These are phyloP conservation scores for Prunus davidiana DNA, from an alignment of 306 rosid genomes.

Conservation along the genomic window DNA sequence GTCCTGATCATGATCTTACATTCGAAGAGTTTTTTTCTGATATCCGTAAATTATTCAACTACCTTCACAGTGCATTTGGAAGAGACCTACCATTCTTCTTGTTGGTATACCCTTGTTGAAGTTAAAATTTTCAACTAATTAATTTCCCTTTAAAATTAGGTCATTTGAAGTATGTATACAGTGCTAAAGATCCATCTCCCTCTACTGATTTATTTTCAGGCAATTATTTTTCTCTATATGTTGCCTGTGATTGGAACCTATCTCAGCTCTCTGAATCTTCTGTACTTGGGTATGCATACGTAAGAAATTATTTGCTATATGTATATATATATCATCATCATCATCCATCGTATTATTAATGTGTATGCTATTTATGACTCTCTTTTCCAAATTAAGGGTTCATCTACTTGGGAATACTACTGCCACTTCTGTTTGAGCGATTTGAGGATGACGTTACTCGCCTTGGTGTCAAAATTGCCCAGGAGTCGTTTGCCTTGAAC, in stretches of 20 bases:
- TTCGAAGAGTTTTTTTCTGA: conserved; percentile 46
- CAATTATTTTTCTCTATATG: conserved; percentile 47
- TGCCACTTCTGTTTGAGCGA: conserved; percentile 66
- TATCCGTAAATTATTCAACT: conserved; percentile 47
- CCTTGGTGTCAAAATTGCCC: conserved; percentile 29
- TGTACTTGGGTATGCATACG: conserved; percentile 52
- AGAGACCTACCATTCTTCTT: conserved; percentile 58
- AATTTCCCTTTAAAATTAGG: too few relatives aligned
- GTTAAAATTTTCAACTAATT: too few relatives aligned
- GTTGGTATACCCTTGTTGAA: conserved; percentile 37
- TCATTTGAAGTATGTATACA: too few relatives aligned
- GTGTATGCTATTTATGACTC: neutral
- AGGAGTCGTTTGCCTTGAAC: conserved; percentile 8
- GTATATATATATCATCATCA: too few relatives aligned
- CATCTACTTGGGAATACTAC: conserved; percentile 42
- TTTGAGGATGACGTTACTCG: conserved; percentile 57
- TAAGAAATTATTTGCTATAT: conserved; percentile 3
- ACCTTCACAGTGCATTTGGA: conserved; percentile 51
- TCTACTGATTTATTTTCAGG: conserved; percentile 37
- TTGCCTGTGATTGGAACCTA: conserved; percentile 64
- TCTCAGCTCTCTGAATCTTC: conserved; percentile 60
- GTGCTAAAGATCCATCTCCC: too few relatives aligned
- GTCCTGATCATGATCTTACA: conserved; percentile 32
- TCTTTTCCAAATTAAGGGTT: conserved; percentile 35
- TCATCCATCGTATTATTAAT: too few relatives aligned